Evolutionary conservation across 768 basidiomycete genomes (phyloP).

Genomic region (Solioccasus polychromus): DNA sequence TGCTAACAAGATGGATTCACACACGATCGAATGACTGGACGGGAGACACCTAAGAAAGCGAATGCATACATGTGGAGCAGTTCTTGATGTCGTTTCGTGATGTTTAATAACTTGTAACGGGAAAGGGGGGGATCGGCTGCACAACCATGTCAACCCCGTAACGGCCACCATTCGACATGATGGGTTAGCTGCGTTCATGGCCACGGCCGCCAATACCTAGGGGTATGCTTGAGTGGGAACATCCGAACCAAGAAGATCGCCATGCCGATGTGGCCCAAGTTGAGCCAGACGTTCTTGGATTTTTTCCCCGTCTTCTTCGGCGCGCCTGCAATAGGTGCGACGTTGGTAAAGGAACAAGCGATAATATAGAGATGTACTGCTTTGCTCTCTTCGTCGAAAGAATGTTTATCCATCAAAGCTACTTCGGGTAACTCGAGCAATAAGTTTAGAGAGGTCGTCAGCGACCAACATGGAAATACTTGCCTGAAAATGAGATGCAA

Average conservation of each 20-base stretch:
- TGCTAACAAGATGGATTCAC: too few species aligned
- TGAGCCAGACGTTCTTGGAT: constrained; percentile 59
- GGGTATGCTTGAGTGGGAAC: constrained; percentile 32
- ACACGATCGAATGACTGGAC: too few species aligned
- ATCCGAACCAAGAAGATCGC: too few species aligned
- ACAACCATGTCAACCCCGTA: too few species aligned
- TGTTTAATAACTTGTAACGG: too few species aligned
- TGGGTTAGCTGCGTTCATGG: too few species aligned
- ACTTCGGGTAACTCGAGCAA: constrained; percentile 58
- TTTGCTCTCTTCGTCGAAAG: constrained; percentile 42
- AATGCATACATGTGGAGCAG: too few species aligned
- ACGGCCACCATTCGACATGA: too few species aligned
- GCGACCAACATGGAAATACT: neutral
- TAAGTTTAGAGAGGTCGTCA: constrained; percentile 31
- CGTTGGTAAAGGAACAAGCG: neutral
- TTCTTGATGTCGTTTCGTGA: too few species aligned
- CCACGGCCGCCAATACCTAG: constrained; percentile 52
- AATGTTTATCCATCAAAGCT: constrained; percentile 46
- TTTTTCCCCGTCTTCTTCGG: constrained; percentile 56
- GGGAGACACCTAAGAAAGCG: too few species aligned
- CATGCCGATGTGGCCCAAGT: too few species aligned
- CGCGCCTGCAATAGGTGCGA: constrained; percentile 43
- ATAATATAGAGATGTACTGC: constrained; percentile 39
- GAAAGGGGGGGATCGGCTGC: too few species aligned
- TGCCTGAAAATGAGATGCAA: constrained; percentile 47